A percentile compares a stretch with the other conserved stretches of the same genome.
Conservation (phyloP, 2,329 filamentous ascomycete genomes). For the Parastagonospora avenae region DNA sequence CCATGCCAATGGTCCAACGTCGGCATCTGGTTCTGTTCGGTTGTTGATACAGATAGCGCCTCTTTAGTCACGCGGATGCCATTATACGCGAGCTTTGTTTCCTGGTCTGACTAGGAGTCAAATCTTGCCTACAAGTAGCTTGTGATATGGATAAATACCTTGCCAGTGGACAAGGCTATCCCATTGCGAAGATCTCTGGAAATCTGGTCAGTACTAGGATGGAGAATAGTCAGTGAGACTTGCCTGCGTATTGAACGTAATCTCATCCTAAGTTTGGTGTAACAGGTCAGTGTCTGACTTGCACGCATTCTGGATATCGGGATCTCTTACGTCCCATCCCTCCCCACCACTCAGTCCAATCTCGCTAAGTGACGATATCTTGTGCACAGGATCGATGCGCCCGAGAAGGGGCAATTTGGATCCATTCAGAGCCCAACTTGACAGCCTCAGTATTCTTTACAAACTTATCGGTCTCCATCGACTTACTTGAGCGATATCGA, state of each 20-base stretch:
- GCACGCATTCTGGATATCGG: too few species aligned
- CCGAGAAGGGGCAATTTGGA: conserved; percentile 30
- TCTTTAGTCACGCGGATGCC: conserved; percentile 15
- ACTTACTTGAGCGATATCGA: conserved; percentile 21
- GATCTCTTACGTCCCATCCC: conserved; percentile 14
- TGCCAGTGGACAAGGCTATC: conserved; percentile 34
- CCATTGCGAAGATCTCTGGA: conserved; percentile 24
- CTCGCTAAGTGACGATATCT: conserved; percentile 25
- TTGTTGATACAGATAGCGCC: conserved; percentile 8
- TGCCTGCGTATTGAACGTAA: conserved; percentile 37
- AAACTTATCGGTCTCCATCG: neutral
- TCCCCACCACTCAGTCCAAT: conserved; percentile 12
- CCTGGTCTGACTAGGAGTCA: neutral
- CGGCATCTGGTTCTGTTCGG: conserved; percentile 13
- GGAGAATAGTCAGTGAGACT: neutral
- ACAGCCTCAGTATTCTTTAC: neutral
- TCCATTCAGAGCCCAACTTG: conserved; percentile 17
- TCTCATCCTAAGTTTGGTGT: conserved; percentile 12
- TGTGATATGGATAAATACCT: neutral
- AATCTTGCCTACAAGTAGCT: neutral
- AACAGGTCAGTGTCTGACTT: too few species aligned
- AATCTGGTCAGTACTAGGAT: neutral
- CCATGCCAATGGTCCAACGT: conserved; percentile 20
- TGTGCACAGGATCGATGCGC: conserved; percentile 31
- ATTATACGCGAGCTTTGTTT: conserved; percentile 17